Evolutionary conservation across 257 asterid species (phyloP), one percentile per base, ranked within the genome.

Genomic region (Gynochthodes officinalis): DNA sequence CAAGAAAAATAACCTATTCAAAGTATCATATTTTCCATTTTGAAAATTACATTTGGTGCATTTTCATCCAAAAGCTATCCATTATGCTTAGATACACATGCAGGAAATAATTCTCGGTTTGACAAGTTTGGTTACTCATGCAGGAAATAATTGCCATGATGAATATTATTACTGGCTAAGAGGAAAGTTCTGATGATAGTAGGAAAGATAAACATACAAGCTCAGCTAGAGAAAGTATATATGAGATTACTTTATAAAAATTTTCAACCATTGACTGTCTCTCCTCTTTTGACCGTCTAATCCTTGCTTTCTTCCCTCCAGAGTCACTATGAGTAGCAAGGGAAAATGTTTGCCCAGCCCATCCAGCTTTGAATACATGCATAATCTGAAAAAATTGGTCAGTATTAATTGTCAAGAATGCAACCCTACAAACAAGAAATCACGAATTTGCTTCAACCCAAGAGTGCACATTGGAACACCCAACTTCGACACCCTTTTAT

Each of bases 251-350:
- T 87, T 86, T 74, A 95, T 83, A 83, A 92, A 95, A 73, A 88
- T n/a, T 79, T 73, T 95, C 98, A 73, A 84, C 92, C 97, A 95
- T 85, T 0, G 86, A 54, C 80, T 89, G 92, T 73, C 99, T 81
- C 86, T 95, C 98, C 82, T 90, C 94, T 75, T 95, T 95, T 21
- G 99, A 92, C 44, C 96, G 92, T 64, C 98, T 88, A 75, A 86
- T 86, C 79, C 99, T 85, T 27, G 96, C 73, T 73, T 83, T 95
- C 84, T 42, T 88, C 64, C 97, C 88, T 44, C 91, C 90, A 0
- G 94, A 75, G 40, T 88, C 98, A 74, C 76, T 82, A 84, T 75
- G 71, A 43, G 88, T n/a, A 70, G 94, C 88, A 74, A 87, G 81
- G 54, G 97, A 96, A 83, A 87, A 84, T 71, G 88, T 83, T 79